Base-by-base conservation (phyloP, 1,284 basidiomycete genomes). In the Veloboletus limbatus region DNA sequence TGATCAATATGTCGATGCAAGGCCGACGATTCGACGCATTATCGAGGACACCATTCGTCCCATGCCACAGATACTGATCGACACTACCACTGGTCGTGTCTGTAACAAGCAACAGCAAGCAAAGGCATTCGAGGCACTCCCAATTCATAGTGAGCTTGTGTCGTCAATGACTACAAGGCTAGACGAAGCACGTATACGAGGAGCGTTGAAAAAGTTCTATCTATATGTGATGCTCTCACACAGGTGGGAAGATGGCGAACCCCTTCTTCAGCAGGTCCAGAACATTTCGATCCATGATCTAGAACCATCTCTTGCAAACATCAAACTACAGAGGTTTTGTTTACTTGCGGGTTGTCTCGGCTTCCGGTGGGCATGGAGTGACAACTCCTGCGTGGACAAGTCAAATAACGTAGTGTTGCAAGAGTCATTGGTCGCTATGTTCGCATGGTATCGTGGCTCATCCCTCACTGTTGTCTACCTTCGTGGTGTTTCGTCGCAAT, bases 311-410 rank as follows among this genome's bases (percentile, higher is more conserved):
- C 26, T n/a, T 2, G 39, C 26, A 4, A 51, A 49, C 22, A 17
- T 26, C 42, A 51, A 51, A 26, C 25, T 51, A 11, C 38, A 31
- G n/a, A 30, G 2, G 3, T 51, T 51, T 4, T 50, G 47, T 16
- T 22, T 8, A 3, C 28, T 51, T 9, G 49, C 10, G 9, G 11
- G 16, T 16, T 25, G n/a, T 4, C 43, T 45, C 20, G 48, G 48
- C 4, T 44, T 49, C 14, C 42, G 27, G 16, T 43, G 34, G 34
- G 33, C 25, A 14, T 43, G 41, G 33, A 27, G 32, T 18, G 47
- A 49, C 27, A 49, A 40, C 0, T 32, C 17, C 14, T 50, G 49
- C 13, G 33, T 51, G 2, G 48, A 51, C 10, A 40, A 42, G 27
- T 4, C 6, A 6, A 27, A 39, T n/a, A 38, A 50, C 16, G 42